A percentile compares a stretch with the other conserved stretches of the same genome.
Conservation (phyloP, 345 rosid species). For the Citrus glauca region DNA sequence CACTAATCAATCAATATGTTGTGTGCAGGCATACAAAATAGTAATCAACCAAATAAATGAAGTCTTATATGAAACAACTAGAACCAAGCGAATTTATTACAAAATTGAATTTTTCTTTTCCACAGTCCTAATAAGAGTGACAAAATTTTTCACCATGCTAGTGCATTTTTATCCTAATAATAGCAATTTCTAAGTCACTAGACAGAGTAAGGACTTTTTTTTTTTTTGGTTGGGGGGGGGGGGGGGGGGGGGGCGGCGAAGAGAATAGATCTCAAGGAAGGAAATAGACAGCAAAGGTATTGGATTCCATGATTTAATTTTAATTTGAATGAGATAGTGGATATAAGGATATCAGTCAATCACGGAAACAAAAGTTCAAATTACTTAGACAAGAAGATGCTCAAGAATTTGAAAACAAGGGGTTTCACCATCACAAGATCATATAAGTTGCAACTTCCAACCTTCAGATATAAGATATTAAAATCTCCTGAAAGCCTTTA, state of each 20-base stretch:
- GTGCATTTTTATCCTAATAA: background rate
- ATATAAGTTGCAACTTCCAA: background rate
- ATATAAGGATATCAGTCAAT: background rate
- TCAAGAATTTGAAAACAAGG: background rate
- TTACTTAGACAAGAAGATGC: background rate
- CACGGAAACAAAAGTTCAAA: background rate
- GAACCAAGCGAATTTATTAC: background rate
- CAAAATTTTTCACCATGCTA: background rate
- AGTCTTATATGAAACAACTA: background rate
- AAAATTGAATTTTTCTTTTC: background rate
- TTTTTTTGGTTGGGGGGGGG: rapidly evolving
- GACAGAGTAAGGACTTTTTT: background rate
- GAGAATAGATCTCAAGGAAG: background rate
- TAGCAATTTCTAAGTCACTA: background rate
- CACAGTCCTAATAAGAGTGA: background rate
- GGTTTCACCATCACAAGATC: background rate
- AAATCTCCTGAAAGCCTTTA: background rate
- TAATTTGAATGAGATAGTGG: background rate
- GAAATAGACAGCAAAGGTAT: background rate
- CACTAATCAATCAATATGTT: slow-evolving; percentile 3
- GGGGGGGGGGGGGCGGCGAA: background rate
- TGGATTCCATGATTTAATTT: background rate
- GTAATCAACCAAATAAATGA: background rate
- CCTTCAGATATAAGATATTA: background rate
- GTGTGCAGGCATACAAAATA: background rate